A percentile compares a stretch with the other conserved stretches of the same genome.
Conservation (phyloP, 2,329 filamentous ascomycete species). For the Ceratocystis colombiana region DNA sequence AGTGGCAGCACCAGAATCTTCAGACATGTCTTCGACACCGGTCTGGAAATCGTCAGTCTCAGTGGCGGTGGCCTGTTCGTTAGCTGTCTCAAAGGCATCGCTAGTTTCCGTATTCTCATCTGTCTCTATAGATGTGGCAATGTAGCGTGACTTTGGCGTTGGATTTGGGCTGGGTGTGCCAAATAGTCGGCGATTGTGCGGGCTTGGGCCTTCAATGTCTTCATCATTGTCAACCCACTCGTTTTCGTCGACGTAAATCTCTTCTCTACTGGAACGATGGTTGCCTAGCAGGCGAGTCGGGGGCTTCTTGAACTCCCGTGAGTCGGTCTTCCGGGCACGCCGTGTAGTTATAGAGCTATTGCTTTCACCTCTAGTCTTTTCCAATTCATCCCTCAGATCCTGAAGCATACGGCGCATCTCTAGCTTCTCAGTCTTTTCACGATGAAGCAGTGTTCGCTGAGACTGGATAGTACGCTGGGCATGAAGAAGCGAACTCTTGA, state of each 20-base stretch:
- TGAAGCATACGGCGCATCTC: slow-evolving; percentile 92
- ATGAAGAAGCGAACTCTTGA: slow-evolving; percentile 88
- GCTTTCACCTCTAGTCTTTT: slow-evolving; percentile 52
- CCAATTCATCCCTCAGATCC: slow-evolving; percentile 86
- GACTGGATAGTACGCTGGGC: slow-evolving; percentile 95
- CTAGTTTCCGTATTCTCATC: slow-evolving; percentile 55
- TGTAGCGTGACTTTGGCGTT: slow-evolving; percentile 3
- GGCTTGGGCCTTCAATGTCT: slow-evolving; percentile 18
- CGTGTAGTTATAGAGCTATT: slow-evolving; percentile 41
- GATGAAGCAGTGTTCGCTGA: slow-evolving; percentile 85
- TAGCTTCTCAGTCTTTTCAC: slow-evolving; percentile 97
- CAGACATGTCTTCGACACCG: slow-evolving; percentile 60
- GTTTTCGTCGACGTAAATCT: slow-evolving; percentile 67
- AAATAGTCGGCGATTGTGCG: slow-evolving; percentile 21
- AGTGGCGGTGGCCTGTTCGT: slow-evolving; percentile 58
- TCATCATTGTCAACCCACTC: slow-evolving; percentile 81
- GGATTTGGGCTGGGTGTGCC: slow-evolving; percentile 23
- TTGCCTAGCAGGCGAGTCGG: slow-evolving; percentile 62
- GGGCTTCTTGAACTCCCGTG: slow-evolving; percentile 68
- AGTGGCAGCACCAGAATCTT: slow-evolving; percentile 65
- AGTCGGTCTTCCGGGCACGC: slow-evolving; percentile 49
- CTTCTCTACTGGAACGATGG: slow-evolving; percentile 61
- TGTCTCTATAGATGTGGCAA: slow-evolving; percentile 15
- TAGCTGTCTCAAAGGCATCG: slow-evolving; percentile 56
- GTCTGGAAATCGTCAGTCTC: slow-evolving; percentile 95